Percentiles rank a stretch among this genome's conserved stretches.
Conservation (phyloP, 352 stramenopile genomes). For the Blastocystis sp. region DNA sequence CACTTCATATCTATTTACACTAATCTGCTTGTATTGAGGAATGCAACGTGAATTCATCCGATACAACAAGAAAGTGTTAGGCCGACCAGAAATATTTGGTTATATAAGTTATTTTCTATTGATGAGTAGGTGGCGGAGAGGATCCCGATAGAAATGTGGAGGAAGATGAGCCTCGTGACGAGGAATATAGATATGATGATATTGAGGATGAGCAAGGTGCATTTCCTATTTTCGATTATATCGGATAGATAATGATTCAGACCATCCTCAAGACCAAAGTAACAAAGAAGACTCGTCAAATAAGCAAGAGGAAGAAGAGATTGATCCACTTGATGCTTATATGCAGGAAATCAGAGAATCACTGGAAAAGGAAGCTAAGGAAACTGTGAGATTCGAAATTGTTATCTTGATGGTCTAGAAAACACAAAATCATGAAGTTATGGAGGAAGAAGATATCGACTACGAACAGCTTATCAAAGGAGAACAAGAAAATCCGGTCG, state of each 20-base stretch:
- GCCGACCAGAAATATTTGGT: conserved; percentile 40
- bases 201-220: not conserved
- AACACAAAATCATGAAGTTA: not conserved
- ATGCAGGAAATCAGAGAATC: conserved; percentile 47
- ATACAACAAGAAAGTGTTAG: conserved; percentile 28
- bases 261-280: not conserved
- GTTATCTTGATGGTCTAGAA: not conserved
- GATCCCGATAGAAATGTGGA: conserved; percentile 8
- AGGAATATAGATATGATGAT: not conserved
- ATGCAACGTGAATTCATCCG: conserved; percentile 49
- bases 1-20: not conserved
- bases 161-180: not conserved
- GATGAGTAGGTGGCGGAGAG: not conserved
- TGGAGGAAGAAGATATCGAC: conserved; percentile 41
- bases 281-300: not conserved
- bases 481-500: not conserved
- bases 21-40: not conserved
- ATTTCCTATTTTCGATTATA: not conserved
- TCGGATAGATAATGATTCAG: not conserved
- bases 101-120: not conserved
- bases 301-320: conserved; percentile 11
- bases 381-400: not conserved
- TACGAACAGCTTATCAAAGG: conserved; percentile 7
- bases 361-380: not conserved
- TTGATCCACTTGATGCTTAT: conserved; percentile 47